Evolutionary conservation across 2,329 filamentous ascomycete species (phyloP), one percentile per base, ranked within the genome.

Genomic region (Hymenoscyphus repandus): DNA sequence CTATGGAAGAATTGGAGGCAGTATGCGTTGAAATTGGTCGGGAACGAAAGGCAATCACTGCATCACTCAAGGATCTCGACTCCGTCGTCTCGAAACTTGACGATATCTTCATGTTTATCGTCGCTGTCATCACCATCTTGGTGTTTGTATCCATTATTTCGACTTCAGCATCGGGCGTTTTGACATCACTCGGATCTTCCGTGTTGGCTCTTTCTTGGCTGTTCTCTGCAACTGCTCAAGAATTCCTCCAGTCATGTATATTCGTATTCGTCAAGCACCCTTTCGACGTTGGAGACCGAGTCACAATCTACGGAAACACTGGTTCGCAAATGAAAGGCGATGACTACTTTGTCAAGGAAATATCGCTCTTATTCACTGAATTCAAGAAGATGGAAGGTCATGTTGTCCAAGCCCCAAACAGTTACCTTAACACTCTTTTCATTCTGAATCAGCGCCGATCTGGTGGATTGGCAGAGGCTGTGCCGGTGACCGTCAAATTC

Each of bases 351-450:
- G 91, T 97, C 48, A 95, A 95, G 49, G 89, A 96, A 64, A 95
- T 97, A 49, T 87, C 90, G 1, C 77, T 97, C 1, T 77, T 96
- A 13, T 97, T 93, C 67, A 97, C 92, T 12, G 92, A 96, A 64
- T 96, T 96, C 74, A 96, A 96, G 77, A 96, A 96, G 75, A 92
- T 96, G 88, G 86, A 96, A 69, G 92, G 92, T 1, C 91, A 96
- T 62, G 86, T 96, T 20, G 92, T 97, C 0, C 92, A 96, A 69
- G 92, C 92, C 0, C 92, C 92, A 10, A 97, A 97, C 77, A 95
- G 87, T 51, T 83, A 96, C 34, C 79, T 97, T 49, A 97, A 96
- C 70, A 90, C 82, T 0, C 77, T 97, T 0, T 96, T 96, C 70
- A 95, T 97, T 56, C 83, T 96, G 40, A 97, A 97, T 69, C 90